Conservation (phyloP, 306 rosid species). For the Sindora glabra region DNA sequence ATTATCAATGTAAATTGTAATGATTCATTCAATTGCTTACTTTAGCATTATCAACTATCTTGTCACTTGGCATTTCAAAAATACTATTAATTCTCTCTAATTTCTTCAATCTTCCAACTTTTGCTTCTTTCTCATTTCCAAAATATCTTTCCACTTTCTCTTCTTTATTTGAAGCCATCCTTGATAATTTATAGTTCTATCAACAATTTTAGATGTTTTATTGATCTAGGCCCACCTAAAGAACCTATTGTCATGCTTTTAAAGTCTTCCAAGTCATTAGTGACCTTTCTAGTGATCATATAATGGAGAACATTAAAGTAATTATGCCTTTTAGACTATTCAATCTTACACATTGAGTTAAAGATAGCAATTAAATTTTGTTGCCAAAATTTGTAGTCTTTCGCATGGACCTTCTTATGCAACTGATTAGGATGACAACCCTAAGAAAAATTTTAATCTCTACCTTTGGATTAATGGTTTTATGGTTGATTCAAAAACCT, state of each 20-base stretch:
- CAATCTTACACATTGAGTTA: constrained; percentile 33
- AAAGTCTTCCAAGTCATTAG: constrained; percentile 81
- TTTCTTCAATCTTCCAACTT: constrained; percentile 61
- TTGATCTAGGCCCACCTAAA: constrained; percentile 57
- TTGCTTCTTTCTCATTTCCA: constrained; percentile 70
- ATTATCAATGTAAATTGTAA: no score
- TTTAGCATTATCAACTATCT: no score
- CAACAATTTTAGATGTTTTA: constrained; percentile 45
- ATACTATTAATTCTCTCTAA: no score
- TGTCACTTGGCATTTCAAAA: no score
- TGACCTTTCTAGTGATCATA: constrained; percentile 30
- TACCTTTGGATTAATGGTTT: no score
- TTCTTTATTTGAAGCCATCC: constrained; percentile 93
- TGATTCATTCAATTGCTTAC: no score
- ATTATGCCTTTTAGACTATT: constrained; percentile 27
- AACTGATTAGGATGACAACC: constrained; percentile 97
- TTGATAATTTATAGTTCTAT: constrained; percentile 68
- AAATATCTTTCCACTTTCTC: constrained; percentile 69
- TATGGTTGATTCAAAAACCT: no score
- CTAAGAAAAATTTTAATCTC: no score
- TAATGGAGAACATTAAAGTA: constrained; percentile 21
- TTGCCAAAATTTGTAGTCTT: constrained; percentile 90
- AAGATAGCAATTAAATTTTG: constrained; percentile 66
- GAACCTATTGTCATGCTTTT: constrained; percentile 40
- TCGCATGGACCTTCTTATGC: constrained; percentile 92